These are phyloP conservation scores for Lupinus albus DNA, from an alignment of 306 rosid species.

Conservation along the genomic window DNA sequence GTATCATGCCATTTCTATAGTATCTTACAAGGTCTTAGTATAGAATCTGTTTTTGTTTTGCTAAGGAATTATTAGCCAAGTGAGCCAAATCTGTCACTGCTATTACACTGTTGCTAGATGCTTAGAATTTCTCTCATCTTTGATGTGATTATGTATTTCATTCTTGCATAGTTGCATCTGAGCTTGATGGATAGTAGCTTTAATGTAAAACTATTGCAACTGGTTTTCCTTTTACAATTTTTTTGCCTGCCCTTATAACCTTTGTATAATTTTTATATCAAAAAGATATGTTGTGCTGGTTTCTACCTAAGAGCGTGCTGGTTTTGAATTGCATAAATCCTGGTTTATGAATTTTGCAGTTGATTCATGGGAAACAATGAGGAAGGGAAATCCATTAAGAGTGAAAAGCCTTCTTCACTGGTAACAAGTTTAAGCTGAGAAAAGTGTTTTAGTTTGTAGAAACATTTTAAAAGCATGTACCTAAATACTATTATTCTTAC, in stretches of 20 bases:
- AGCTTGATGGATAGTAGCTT: conserved; percentile 20
- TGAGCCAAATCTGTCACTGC: not conserved
- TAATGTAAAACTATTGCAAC: conserved; percentile 10
- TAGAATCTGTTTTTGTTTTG: conserved; percentile 28
- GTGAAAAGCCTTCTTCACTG: conserved; percentile 73
- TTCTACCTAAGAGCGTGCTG: not conserved
- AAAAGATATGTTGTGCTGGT: not conserved
- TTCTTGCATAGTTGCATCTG: conserved; percentile 26
- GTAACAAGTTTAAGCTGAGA: conserved; percentile 59
- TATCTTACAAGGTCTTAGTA: not conserved
- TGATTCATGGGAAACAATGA: conserved; percentile 73
- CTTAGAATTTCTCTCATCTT: conserved; percentile 9
- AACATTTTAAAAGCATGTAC: conserved; percentile 9
- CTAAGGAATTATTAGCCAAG: not conserved
- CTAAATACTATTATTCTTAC: conserved; percentile 26
- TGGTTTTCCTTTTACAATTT: not conserved
- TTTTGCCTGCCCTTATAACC: not conserved
- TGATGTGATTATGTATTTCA: conserved; percentile 3
- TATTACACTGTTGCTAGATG: conserved; percentile 17
- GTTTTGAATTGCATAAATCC: conserved; percentile 11
- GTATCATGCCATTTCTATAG: conserved; percentile 21
- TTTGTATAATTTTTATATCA: not conserved
- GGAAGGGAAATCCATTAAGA: conserved; percentile 66
- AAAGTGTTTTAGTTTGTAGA: conserved; percentile 20
- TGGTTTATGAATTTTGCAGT: conserved; percentile 33